Evolutionary conservation across 139 green algal species (phyloP), one percentile per base, ranked within the genome.

Genomic region (Coelastrella sp.): DNA sequence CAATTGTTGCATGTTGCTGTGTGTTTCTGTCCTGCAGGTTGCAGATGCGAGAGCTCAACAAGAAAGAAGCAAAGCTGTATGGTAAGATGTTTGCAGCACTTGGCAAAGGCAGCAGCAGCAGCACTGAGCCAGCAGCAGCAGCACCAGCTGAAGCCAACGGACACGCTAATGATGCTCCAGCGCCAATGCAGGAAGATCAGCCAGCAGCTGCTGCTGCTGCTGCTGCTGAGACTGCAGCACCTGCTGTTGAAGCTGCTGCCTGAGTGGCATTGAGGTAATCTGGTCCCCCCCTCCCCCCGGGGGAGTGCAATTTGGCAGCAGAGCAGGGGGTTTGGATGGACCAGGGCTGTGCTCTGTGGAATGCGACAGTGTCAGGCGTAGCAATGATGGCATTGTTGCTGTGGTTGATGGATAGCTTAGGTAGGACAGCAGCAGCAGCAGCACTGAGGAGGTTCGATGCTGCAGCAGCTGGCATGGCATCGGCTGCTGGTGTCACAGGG

Each of bases 11-110:
- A 68, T 68, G 10, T 68, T 17, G 7, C 10, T 10, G 7, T 68
- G 61, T 68, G 61, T 68, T 68, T 68, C 61, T n/a, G n/a, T 80
- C 22, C 89, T 90, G 20, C 60, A 91, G 79, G 84, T 32, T 86
- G 20, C 83, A 89, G 14, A 71, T 92, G 88, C 87, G 88, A 5
- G 89, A 95, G 66, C 89, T 92, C 65, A 94, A 92, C 83, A 95
- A 96, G 92, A 96, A 96, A 90, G 94, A 98, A 88, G 90, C 93
- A 4, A 92, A 92, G 59, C 89, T 96, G 5, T 97, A 95, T 85
- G 93, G 92, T 73, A 94, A 89, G 60, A 97, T 97, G 94, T 96
- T 97, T 86, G 90, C 91, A 75, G 89, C 81, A 82, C 88, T 94
- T 73, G 89, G 89, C 54, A 86, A 86, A 19, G 76, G 60, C 77